Base-by-base conservation (phyloP, 164 flowering plant species). In the Malania oleifera region DNA sequence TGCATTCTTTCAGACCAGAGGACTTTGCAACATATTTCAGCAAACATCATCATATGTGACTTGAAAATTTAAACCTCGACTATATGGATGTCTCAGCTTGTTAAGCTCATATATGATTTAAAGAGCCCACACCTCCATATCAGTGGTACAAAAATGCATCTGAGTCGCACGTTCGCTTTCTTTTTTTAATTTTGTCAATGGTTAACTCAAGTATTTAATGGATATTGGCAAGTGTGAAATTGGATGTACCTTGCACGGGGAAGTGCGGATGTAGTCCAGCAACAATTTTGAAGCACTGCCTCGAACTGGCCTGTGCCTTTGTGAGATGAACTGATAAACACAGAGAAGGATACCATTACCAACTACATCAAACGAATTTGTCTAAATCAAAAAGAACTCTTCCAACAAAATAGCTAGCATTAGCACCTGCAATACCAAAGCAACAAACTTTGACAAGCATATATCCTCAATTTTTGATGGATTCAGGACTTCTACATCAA, bases 261-360 rank as follows among this genome's bases (percentile, higher is more conserved):
- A 68, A 40, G 72, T 80, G 27, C 82, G 80, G 41, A 86, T 56
- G 54, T 86, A 91, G 35, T 81, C 73, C 73, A 89, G 63, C 48
- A 89, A 67, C 75, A 85, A 64, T 39, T 77, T 79, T 60, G 72
- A 75, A 65, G 84, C 67, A 55, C 80, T 82, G 19, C 98, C 92
- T 39, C 98, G 80, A 44, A 89, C 72, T 39, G 89, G 95, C 65
- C 77, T 82, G 22, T 89, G 86, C 70, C 84, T 82, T 74, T 89
- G 98, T 17, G 95, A 91, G 63, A 89, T 75, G 65, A 86, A 91
- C 96, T 91, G 73, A 43, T 5, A 56, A 34, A 57, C 53, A 31
- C 31, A 68, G 10, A 45, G 46, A 8, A 11, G 51, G 5, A 6
- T n/a, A n/a, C n/a, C n/a, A n/a, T 65, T 31, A 71, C 57, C 17